Evolutionary conservation across 2,329 filamentous ascomycete species (phyloP).

Genomic region (Lizonia empirigonia): DNA sequence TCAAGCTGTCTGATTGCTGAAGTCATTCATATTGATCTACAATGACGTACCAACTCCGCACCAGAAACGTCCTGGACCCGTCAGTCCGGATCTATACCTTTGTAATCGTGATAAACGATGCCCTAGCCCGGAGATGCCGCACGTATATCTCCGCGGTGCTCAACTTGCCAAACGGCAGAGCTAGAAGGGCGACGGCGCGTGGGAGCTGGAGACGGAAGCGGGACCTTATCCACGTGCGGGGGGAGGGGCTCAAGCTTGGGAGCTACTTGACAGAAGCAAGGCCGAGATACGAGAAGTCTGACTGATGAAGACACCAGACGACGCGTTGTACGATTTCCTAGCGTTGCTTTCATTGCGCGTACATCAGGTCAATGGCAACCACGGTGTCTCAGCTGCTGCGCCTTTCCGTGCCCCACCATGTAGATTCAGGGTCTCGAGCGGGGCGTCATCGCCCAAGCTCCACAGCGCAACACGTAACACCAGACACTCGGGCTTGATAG

Average conservation of each 20-base stretch:
- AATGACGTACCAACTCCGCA: constrained; percentile 18
- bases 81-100: constrained; percentile 10
- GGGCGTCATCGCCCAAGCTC: constrained; percentile 13
- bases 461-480: background rate
- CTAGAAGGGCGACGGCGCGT: background rate
- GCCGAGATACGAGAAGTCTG: too few relatives aligned
- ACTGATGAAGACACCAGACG: too few relatives aligned
- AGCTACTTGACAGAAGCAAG: background rate
- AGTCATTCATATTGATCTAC: constrained; percentile 11
- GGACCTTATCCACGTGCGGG: constrained; percentile 8
- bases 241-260: background rate
- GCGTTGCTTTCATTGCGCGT: too few relatives aligned
- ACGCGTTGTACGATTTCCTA: too few relatives aligned
- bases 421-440: constrained; percentile 1
- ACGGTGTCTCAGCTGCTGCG: constrained; percentile 15
- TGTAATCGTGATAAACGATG: background rate
- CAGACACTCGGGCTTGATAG: background rate
- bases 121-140: background rate
- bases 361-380: constrained; percentile 1
- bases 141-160: constrained; percentile 2
- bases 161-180: background rate
- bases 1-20: constrained; percentile 20
- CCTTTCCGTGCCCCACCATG: constrained; percentile 13
- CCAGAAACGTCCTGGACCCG: constrained; percentile 5
- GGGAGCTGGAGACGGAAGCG: constrained; percentile 2